Conservation (phyloP, 2,329 filamentous ascomycete genomes). For the Macroventuria anomochaeta region DNA sequence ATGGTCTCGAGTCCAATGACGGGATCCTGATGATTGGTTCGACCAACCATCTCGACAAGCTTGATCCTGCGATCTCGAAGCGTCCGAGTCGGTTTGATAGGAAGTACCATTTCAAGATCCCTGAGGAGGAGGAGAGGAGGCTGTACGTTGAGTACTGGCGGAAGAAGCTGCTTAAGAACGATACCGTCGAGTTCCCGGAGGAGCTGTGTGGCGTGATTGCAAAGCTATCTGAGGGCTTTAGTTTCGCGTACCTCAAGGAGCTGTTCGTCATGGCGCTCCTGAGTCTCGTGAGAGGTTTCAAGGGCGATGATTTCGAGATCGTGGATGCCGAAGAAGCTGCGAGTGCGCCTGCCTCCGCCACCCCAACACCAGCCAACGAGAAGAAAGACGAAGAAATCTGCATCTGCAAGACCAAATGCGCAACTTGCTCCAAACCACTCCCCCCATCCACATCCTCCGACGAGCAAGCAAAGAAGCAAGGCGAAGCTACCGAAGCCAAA, state of each 20-base stretch:
- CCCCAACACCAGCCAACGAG: neutral
- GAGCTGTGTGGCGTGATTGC: conserved; percentile 43
- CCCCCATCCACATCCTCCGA: neutral
- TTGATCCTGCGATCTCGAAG: conserved; percentile 66
- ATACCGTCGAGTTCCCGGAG: conserved; percentile 46
- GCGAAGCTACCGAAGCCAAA: conserved; percentile 19
- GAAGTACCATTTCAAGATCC: conserved; percentile 53
- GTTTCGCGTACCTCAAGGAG: conserved; percentile 53
- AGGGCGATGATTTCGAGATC: conserved; percentile 36
- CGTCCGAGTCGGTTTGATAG: conserved; percentile 54
- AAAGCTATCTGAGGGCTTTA: conserved; percentile 49
- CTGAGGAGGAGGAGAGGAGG: conserved; percentile 41
- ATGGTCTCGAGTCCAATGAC: conserved; percentile 71
- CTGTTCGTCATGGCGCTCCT: conserved; percentile 50
- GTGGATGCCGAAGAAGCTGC: conserved; percentile 35
- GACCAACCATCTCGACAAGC: conserved; percentile 67
- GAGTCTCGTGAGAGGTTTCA: conserved; percentile 40
- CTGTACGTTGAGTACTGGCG: conserved; percentile 53
- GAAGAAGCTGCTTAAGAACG: conserved; percentile 42
- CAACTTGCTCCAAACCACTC: conserved; percentile 25
- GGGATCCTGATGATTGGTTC: conserved; percentile 71
- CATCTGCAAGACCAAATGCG: conserved; percentile 26
- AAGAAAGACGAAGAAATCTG: conserved; percentile 14
- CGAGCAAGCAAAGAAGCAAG: conserved; percentile 5
- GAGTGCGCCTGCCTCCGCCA: neutral